phyloP scores from a whole-genome alignment of 2,329 filamentous ascomycete genomes.

The Aspergillus unguis region DNA sequence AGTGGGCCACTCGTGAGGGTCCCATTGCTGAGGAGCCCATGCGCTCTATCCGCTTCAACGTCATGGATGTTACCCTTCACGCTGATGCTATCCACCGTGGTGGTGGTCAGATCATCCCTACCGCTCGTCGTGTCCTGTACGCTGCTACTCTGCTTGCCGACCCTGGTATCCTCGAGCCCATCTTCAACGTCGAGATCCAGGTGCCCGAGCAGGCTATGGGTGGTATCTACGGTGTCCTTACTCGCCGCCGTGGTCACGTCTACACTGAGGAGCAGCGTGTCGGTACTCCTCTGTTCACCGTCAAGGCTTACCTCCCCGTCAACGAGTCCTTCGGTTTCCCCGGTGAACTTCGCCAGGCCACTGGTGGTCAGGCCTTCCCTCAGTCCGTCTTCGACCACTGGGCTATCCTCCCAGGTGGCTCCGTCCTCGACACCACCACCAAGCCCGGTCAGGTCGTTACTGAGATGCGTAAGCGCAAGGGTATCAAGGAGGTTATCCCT shows the following conservation, averaged over 20 bases:
- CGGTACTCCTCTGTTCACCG: slow-evolving; percentile 98
- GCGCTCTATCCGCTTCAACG: slow-evolving; percentile 96
- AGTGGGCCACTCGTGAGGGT: slow-evolving; percentile 98
- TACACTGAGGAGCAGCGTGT: slow-evolving; percentile 97
- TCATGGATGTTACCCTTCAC: slow-evolving; percentile 98
- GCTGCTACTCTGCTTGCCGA: slow-evolving; percentile 87
- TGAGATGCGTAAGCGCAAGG: slow-evolving; percentile 98
- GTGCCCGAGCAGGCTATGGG: slow-evolving; percentile 98
- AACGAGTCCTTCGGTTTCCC: slow-evolving; percentile 99
- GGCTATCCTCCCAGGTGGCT: slow-evolving; percentile 93
- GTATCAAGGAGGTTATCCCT: slow-evolving; percentile 94
- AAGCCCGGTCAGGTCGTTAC: slow-evolving; percentile 80
- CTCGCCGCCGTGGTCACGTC: slow-evolving; percentile 96
- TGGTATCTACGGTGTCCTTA: slow-evolving; percentile 99
- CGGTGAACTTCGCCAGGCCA: slow-evolving; percentile 88
- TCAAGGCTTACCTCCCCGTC: slow-evolving; percentile 96
- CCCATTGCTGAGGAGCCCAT: slow-evolving; percentile 97
- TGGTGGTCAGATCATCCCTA: slow-evolving; percentile 98
- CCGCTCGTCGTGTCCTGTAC: slow-evolving; percentile 95
- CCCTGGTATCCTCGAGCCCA: slow-evolving; percentile 88
- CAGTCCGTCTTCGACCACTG: slow-evolving; percentile 99
- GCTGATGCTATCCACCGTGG: slow-evolving; percentile 99
- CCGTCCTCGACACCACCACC: slow-evolving; percentile 75
- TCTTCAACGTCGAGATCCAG: slow-evolving; percentile 99
- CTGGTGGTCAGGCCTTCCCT: slow-evolving; percentile 97